Conservation (phyloP, 306 rosid species). For the Glycine soja region DNA sequence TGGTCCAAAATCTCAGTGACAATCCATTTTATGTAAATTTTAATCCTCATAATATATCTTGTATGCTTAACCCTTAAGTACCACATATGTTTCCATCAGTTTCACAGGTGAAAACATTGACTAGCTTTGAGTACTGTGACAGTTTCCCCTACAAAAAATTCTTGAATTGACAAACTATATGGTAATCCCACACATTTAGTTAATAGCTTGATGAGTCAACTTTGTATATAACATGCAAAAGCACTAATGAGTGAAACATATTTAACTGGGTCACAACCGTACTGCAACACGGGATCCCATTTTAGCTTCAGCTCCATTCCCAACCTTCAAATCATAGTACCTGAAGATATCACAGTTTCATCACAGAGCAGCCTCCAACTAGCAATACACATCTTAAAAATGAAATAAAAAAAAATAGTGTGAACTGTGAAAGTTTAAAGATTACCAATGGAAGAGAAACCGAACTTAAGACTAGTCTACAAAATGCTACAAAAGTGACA, state of each 20-base stretch:
- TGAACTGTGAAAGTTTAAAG: conserved; percentile 42
- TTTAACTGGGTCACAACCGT: conserved; percentile 77
- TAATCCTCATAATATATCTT: not conserved
- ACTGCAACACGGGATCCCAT: conserved; percentile 99
- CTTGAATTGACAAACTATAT: not conserved
- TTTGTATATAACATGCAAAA: conserved; percentile 33
- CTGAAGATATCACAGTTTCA: conserved; percentile 57
- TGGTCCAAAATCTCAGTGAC: conserved; percentile 8
- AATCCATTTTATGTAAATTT: conserved; percentile 6
- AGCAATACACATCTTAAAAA: conserved; percentile 27
- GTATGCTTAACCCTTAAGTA: not conserved
- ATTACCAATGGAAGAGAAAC: conserved; percentile 50
- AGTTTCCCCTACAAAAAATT: conserved; percentile 4
- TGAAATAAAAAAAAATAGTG: conserved; percentile 59
- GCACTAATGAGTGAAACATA: conserved; percentile 47
- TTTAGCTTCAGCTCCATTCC: conserved; percentile 82
- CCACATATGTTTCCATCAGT: conserved; percentile 20
- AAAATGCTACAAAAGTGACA: conserved; percentile 20
- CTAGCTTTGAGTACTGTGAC: not conserved
- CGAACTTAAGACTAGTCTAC: conserved; percentile 15
- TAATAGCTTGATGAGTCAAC: not conserved
- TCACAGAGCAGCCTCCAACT: conserved; percentile 20
- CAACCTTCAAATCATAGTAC: conserved; percentile 97
- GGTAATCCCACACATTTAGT: not conserved
- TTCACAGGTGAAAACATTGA: not conserved